phyloP scores from a whole-genome alignment of 2,329 filamentous ascomycete species.

The Fusarium paranaense region DNA sequence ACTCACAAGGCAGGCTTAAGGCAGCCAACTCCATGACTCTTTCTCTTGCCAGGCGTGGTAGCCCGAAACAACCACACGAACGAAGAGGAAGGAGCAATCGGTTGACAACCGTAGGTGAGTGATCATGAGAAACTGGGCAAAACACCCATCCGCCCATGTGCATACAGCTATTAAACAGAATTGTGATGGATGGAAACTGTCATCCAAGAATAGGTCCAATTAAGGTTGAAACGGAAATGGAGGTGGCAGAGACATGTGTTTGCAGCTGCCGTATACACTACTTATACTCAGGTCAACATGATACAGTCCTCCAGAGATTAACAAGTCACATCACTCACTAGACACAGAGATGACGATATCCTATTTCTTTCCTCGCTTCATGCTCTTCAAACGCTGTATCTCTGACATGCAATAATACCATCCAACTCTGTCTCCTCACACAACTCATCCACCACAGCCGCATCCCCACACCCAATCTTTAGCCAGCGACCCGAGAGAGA shows the following conservation, averaged over 20 bases:
- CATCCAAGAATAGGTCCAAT: neutral
- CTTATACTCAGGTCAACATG: neutral
- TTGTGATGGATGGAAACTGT: neutral
- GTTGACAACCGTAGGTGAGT: neutral
- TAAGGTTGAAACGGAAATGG: neutral
- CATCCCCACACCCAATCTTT: neutral
- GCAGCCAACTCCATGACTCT: neutral
- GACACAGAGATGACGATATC: neutral
- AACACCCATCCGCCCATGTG: neutral
- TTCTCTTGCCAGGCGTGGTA: neutral
- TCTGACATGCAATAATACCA: neutral
- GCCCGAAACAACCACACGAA: neutral
- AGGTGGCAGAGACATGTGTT: neutral
- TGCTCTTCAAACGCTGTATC: slow-evolving; percentile 1
- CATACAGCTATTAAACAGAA: neutral
- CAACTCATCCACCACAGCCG: slow-evolving; percentile 18
- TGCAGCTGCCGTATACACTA: no score
- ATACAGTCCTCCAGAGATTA: neutral
- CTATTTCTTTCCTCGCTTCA: neutral
- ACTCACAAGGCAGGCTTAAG: neutral
- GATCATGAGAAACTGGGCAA: neutral
- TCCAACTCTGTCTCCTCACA: neutral
- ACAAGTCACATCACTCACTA: neutral
- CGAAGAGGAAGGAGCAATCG: neutral
- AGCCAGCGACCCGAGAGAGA: neutral